Base-by-base conservation (phyloP, 2,329 filamentous ascomycete genomes). In the Aspergillus caelatus region DNA sequence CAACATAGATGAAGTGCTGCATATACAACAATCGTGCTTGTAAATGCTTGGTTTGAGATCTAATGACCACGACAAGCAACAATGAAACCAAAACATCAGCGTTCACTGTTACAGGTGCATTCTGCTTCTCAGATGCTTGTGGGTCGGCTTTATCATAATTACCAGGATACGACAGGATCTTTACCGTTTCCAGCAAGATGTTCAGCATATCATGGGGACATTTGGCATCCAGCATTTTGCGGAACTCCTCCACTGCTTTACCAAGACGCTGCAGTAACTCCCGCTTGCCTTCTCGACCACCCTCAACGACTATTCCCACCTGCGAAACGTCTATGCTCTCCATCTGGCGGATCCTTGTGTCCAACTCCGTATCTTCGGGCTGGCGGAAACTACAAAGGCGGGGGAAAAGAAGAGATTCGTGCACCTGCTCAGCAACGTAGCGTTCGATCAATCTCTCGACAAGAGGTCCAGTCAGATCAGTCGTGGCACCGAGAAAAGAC, bases 1-100 rank as follows among this genome's bases (percentile, higher is more conserved):
- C 95, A 57, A 97, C 94, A 78, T 97, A 99, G 69, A 97, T 95
- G 74, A 97, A 99, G 72, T 96, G 93, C 50, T 94, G 91, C 85
- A 98, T 97, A 75, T 98, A 99, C n/a, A 91, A 84, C 54, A 99
- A 81, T 23, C 94, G 87, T 3, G 95, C 93, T 71, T 97, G 92
- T 10, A 99, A 83, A 77, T 97, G 90, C 63, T 91, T 89, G 30
- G 96, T 89, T 64, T 95, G 91, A 12, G 94, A 92, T 66, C 94
- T 87, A 65, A 99, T 98, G 12, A 99, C 91, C 19, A 99, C 93
- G 65, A 96, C 89, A 23, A 99, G 84, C 16, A 99, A 84, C 63
- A 99, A 81, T 0, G 95, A 97, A 2, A 99, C 95, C 32, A 99
- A 82, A 0, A 94, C 93, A 78, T 99, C 95, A 4, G 95, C 95